Percentiles rank a stretch among this genome's conserved stretches.
Evolutionary conservation across 495 filamentous ascomycete species (phyloP).

Genomic region (Hyaloscypha bicolor): DNA sequence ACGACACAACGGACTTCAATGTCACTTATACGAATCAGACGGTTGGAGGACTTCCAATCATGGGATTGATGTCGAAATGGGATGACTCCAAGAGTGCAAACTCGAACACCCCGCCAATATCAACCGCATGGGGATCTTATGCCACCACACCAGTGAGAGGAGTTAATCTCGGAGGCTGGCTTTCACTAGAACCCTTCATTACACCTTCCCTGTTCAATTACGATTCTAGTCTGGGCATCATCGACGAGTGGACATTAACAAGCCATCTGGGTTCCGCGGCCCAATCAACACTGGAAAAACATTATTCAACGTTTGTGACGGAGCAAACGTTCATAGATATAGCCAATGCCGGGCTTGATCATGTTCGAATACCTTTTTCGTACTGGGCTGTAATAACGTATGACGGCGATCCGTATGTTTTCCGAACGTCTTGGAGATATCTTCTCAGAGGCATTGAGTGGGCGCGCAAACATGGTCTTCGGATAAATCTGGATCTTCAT

Average conservation of each 20-base stretch:
- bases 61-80: slow-evolving; percentile 88
- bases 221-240: slow-evolving; percentile 58
- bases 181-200: slow-evolving; percentile 93
- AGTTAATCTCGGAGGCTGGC: slow-evolving; percentile 94
- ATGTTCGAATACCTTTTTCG: slow-evolving; percentile 90
- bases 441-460: slow-evolving; percentile 92
- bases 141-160: slow-evolving; percentile 78
- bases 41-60: slow-evolving; percentile 82
- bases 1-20: slow-evolving; percentile 90
- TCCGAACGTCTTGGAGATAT: slow-evolving; percentile 89
- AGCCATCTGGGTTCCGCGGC: slow-evolving; percentile 66
- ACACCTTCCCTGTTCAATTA: slow-evolving; percentile 89
- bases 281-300: slow-evolving; percentile 72
- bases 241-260: slow-evolving; percentile 88
- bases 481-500: slow-evolving; percentile 94
- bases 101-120: slow-evolving; percentile 73
- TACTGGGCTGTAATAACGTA: slow-evolving; percentile 95
- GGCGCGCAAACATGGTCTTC: slow-evolving; percentile 87
- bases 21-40: slow-evolving; percentile 86
- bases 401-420: slow-evolving; percentile 84
- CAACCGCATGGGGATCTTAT: slow-evolving; percentile 75
- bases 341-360: slow-evolving; percentile 85
- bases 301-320: slow-evolving; percentile 86
- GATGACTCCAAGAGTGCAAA: slow-evolving; percentile 82
- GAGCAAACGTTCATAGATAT: slow-evolving; percentile 86